Evolutionary conservation across 768 basidiomycete species (phyloP), one percentile per base, ranked within the genome.

Genomic region (Dacryopinax primogenitus): DNA sequence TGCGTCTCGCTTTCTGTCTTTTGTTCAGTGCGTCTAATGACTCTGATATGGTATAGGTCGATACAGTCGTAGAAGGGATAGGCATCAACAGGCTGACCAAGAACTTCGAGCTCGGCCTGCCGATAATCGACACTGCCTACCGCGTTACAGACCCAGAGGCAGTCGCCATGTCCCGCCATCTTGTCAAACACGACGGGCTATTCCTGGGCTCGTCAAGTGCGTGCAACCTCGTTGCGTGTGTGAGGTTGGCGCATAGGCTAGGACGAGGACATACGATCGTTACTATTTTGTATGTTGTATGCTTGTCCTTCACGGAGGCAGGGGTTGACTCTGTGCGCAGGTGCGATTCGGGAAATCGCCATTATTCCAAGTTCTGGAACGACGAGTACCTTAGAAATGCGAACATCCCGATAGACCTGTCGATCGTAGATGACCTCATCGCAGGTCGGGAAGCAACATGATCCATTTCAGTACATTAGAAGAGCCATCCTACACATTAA

Each of bases 201-300:
- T 98, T 94, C 77, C 79, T 98, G 32, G 96, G 96, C 15, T 97
- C 94, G 0, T 95, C 92, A 66, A 94, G 91, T 70, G 95, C 96
- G 0, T 94, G 92, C 73, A 99, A 98, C 72, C 80, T 99, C 37
- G 83, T 96, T n/a, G 90, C 95, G 1, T 92, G 90, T 69, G 81
- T 96, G 51, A 86, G 88, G 70, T 78, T 94, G 16, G 85, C 82
- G 1, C 85, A 84, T 69, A 82, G 83, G 71, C 79, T 84, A 78
- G 82, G 83, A 13, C 87, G 85, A 85, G 86, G 89, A 2, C 82
- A 88, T 71, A 82, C 78, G 7, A 75, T 97, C 26, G 91, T 92
- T 28, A 99, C 95, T 0, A 84, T 98, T 63, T 70, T 98, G 88
- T 96, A 71, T 74, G 62, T 67, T 33, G 21, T 18, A 16, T 35